Conservation (phyloP, 176 grass and related monocot genomes). For the Zoysia pacifica region DNA sequence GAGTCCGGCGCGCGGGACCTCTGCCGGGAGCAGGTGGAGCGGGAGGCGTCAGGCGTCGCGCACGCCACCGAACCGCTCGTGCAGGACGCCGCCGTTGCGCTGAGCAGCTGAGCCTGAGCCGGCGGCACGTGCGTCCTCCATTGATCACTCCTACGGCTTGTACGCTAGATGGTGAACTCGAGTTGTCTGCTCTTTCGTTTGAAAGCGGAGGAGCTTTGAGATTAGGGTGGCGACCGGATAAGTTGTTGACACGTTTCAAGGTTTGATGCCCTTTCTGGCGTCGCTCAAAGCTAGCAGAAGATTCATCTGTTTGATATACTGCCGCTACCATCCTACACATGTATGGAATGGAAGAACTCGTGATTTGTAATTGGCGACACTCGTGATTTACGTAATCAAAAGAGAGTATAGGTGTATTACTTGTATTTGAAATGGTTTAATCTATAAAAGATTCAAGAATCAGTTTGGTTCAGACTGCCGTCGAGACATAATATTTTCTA, state of each 20-base stretch:
- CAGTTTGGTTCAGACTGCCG: too few relatives aligned
- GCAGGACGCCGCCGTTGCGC: slow-evolving; percentile 53
- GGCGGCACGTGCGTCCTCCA: not conserved
- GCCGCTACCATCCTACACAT: not conserved
- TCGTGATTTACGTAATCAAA: too few relatives aligned
- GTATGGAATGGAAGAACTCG: not conserved
- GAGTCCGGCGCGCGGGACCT: slow-evolving; percentile 12
- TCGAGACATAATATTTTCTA: too few relatives aligned
- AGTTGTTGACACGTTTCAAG: not conserved
- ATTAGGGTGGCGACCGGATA: not conserved
- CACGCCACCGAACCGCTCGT: slow-evolving; percentile 58
- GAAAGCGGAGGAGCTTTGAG: too few relatives aligned
- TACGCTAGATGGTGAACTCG: not conserved
- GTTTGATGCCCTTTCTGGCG: not conserved
- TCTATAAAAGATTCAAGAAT: too few relatives aligned
- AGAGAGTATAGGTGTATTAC: too few relatives aligned
- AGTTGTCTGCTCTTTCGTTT: too few relatives aligned
- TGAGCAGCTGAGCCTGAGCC: slow-evolving; percentile 40
- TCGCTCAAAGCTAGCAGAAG: slow-evolving; percentile 5
- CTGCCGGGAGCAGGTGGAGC: slow-evolving; percentile 21
- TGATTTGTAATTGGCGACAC: not conserved
- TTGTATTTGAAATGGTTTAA: too few relatives aligned
- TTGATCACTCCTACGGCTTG: not conserved
- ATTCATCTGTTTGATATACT: not conserved
- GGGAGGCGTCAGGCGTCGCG: slow-evolving; percentile 47